Conservation (phyloP, 192 early-diverging fungal genomes). For the Rhizophagus clarus region DNA sequence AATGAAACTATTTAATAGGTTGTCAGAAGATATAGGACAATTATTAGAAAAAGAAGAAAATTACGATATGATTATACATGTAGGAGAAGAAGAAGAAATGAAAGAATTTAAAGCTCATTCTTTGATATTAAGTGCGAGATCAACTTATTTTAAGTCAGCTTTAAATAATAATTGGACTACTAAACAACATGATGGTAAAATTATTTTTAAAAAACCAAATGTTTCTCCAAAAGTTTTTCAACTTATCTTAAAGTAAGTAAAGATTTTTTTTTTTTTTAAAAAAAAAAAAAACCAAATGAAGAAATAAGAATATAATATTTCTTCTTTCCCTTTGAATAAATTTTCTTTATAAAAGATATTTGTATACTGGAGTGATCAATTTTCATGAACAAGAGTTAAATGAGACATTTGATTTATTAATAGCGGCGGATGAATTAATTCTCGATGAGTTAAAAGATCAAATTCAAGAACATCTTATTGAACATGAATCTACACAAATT, state of each 20-base stretch:
- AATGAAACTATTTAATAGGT: not conserved
- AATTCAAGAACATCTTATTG: not conserved
- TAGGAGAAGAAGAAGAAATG: not conserved
- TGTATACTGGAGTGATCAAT: slow-evolving; percentile 5
- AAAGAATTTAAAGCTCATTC: slow-evolving; percentile 19
- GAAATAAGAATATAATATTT: not conserved
- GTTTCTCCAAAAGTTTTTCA: slow-evolving; percentile 6
- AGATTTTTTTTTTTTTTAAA: no score
- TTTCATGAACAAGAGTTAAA: not conserved
- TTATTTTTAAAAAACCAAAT: slow-evolving; percentile 20
- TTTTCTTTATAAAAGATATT: not conserved
- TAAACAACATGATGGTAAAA: slow-evolving; percentile 7
- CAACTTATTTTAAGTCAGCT: slow-evolving; percentile 9
- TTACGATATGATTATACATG: slow-evolving; percentile 20
- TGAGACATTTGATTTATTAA: slow-evolving; percentile 6
- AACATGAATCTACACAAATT: not conserved
- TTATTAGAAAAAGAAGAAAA: not conserved
- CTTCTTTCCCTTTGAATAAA: no score
- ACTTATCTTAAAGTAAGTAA: slow-evolving; percentile 17
- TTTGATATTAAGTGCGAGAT: not conserved
- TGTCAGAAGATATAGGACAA: not conserved
- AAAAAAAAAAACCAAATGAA: no score
- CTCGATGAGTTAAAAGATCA: not conserved
- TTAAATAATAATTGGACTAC: not conserved
- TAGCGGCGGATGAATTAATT: slow-evolving; percentile 15